phyloP scores from a whole-genome alignment of 108 stramenopile genomes.

The Stephanodiscus minutulus region DNA sequence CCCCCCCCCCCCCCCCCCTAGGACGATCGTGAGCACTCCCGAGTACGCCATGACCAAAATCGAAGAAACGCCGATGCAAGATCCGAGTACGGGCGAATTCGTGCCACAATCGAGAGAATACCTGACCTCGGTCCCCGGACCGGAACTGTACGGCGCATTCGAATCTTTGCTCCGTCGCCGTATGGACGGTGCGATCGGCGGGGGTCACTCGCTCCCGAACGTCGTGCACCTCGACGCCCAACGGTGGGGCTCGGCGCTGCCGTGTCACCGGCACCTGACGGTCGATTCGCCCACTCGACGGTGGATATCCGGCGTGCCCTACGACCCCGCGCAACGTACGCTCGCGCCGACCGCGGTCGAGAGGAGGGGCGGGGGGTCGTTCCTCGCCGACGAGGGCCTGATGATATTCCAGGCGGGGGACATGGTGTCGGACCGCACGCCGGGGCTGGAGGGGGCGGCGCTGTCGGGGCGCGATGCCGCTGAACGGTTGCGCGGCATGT shows the following conservation, averaged over 20 bases:
- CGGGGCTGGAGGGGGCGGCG: conserved; percentile 66
- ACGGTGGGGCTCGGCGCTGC: conserved; percentile 63
- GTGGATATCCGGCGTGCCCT: conserved; percentile 46
- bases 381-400: conserved; percentile 52
- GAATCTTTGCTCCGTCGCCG: conserved; percentile 4
- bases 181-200: background rate
- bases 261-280: conserved; percentile 27
- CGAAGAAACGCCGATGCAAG: conserved; percentile 63
- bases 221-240: conserved; percentile 55
- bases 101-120: conserved; percentile 57
- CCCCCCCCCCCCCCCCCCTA: conserved; percentile 36
- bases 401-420: conserved; percentile 67
- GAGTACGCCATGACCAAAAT: conserved; percentile 58
- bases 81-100: conserved; percentile 61
- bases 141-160: conserved; percentile 51
- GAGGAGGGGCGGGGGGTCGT: conserved; percentile 15
- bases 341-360: conserved; percentile 47
- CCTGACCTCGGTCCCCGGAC: conserved; percentile 53
- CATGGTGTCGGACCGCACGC: conserved; percentile 59
- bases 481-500: conserved; percentile 24
- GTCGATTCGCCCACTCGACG: conserved; percentile 25
- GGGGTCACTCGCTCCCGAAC: conserved; percentile 28
- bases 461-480: conserved; percentile 66
- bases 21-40: conserved; percentile 69
- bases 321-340: conserved; percentile 31